Conservation (phyloP, 2,329 filamentous ascomycete genomes). For the Trichothecium roseum region DNA sequence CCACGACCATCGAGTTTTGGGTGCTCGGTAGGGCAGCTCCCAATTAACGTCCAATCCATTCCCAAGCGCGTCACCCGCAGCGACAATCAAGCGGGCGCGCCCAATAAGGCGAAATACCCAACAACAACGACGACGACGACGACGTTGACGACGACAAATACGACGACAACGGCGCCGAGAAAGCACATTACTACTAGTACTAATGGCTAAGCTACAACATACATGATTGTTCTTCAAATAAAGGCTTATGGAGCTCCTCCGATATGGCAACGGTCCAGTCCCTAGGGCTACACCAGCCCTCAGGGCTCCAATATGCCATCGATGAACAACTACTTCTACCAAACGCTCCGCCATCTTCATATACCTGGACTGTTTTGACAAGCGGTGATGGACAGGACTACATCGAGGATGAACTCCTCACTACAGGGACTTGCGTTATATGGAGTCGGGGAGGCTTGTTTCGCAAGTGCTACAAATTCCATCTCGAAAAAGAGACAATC, state of each 20-base stretch:
- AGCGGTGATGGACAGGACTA: conserved; percentile 27
- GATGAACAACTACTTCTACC: conserved; percentile 65
- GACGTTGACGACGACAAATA: too few species aligned
- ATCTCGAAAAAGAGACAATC: conserved; percentile 76
- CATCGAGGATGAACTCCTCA: conserved; percentile 69
- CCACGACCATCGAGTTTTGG: too few species aligned
- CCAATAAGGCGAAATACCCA: too few species aligned
- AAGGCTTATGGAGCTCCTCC: conserved; percentile 21
- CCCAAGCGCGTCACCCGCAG: too few species aligned
- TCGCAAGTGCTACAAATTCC: conserved; percentile 76
- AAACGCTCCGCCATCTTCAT: conserved; percentile 55
- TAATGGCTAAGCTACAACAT: too few species aligned
- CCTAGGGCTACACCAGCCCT: conserved; percentile 81
- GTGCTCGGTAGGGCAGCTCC: too few species aligned
- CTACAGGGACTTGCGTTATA: conserved; percentile 65
- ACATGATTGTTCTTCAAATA: not conserved
- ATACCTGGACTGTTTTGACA: conserved; percentile 61
- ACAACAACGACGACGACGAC: too few species aligned
- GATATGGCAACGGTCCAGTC: conserved; percentile 85
- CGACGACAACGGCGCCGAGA: too few species aligned
- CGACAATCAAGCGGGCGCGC: too few species aligned
- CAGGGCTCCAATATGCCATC: conserved; percentile 73
- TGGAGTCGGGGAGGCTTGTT: conserved; percentile 85
- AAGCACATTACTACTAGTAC: too few species aligned
- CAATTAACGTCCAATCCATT: too few species aligned